Conservation (phyloP, 2,329 filamentous ascomycete species). For the Cladosporium austrohemisphaericum region DNA sequence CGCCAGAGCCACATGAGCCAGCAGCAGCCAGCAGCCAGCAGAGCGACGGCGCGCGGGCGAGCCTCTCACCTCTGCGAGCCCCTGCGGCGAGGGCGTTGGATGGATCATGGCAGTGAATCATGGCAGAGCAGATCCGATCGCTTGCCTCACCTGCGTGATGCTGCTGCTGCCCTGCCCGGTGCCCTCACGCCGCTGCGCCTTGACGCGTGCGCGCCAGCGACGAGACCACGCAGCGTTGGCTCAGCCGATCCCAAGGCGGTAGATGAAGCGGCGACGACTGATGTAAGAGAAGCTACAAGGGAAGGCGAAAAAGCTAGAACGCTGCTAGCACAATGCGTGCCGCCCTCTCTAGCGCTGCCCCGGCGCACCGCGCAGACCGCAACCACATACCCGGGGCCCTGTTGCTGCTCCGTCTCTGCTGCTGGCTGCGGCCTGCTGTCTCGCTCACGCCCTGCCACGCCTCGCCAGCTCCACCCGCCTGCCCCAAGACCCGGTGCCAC, state of each 20-base stretch:
- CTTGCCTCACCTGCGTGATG: no score
- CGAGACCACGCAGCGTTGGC: not conserved
- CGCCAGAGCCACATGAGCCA: not conserved
- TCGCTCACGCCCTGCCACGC: slow-evolving; percentile 3
- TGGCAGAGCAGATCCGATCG: not conserved
- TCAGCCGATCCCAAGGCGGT: slow-evolving; percentile 4
- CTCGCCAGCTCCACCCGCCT: no score
- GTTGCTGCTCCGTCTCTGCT: no score
- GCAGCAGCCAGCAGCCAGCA: not conserved
- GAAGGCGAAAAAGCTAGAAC: slow-evolving; percentile 7
- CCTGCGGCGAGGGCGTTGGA: slow-evolving; percentile 7
- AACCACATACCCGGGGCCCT: no score
- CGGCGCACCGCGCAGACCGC: not conserved
- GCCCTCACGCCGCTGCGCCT: no score
- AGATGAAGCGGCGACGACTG: slow-evolving; percentile 8
- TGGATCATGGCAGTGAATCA: slow-evolving; percentile 5
- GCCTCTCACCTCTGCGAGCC: not conserved
- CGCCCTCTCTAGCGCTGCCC: not conserved
- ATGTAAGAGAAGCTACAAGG: slow-evolving; percentile 10
- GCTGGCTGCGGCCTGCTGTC: no score
- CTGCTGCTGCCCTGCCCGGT: no score
- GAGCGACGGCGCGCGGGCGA: not conserved
- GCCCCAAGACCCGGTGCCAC: no score
- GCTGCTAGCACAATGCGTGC: not conserved
- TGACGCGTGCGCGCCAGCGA: slow-evolving; percentile 1